Conservation (phyloP, 345 rosid species). For the Psidium friedrichsthalianum region DNA sequence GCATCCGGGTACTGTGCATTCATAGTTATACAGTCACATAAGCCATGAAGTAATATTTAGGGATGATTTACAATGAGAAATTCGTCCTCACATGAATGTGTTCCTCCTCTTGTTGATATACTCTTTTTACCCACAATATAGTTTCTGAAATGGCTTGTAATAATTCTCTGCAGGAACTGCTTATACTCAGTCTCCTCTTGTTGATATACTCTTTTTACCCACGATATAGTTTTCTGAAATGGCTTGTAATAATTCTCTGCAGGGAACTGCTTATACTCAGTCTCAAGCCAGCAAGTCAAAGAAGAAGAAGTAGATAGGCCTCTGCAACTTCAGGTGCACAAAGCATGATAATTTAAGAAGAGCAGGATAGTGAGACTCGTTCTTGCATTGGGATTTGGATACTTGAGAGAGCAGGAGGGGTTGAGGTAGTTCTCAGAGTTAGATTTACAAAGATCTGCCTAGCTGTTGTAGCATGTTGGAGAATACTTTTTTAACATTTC, state of each 20-base stretch:
- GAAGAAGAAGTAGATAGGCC: conserved; percentile 62
- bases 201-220: neutral
- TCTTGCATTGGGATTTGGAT: neutral
- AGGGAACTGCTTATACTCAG: conserved; percentile 71
- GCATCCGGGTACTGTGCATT: neutral
- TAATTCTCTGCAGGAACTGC: conserved; percentile 49
- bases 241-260: neutral
- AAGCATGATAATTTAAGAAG: conserved; percentile 1
- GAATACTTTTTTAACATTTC: conserved; percentile 7
- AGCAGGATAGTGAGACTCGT: neutral
- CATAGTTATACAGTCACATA: neutral
- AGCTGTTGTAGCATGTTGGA: conserved; percentile 32
- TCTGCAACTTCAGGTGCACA: conserved; percentile 21
- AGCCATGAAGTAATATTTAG: neutral
- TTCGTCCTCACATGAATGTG: neutral
- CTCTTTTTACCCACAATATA: neutral
- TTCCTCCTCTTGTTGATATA: neutral
- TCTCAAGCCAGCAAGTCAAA: conserved; percentile 49
- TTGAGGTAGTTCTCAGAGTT: conserved; percentile 7
- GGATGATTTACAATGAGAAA: neutral
- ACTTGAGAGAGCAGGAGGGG: neutral
- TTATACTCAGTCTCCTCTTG: conserved; percentile 20
- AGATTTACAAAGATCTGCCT: conserved; percentile 15
- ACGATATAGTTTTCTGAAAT: neutral
- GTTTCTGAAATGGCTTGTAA: neutral